Percentiles rank a stretch among this genome's conserved stretches.
Conservation (phyloP, 164 flowering plant species). For the Tinospora cordifolia region DNA sequence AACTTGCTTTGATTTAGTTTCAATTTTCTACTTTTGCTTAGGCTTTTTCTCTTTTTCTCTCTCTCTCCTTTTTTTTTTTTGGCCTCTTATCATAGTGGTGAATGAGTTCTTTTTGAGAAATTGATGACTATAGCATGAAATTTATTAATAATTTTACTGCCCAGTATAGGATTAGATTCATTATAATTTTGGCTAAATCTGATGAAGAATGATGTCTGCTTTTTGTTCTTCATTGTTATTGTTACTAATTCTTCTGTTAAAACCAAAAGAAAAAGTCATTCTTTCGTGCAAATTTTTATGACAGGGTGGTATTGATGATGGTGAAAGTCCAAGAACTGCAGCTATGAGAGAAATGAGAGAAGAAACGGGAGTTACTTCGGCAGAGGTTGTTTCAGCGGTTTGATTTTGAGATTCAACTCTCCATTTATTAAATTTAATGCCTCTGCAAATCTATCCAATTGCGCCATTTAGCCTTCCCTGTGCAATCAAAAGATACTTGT, state of each 20-base stretch:
- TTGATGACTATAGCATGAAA: neutral
- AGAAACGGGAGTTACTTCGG: conserved; percentile 83
- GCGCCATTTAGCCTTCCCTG: neutral
- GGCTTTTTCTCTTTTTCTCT: no score
- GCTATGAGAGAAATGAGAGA: conserved; percentile 80
- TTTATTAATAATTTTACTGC: no score
- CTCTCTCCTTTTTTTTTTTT: no score
- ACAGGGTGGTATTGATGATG: conserved; percentile 80
- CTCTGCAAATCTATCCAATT: neutral
- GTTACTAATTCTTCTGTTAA: neutral
- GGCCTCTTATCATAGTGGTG: no score
- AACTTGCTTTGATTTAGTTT: neutral
- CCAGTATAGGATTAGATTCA: no score
- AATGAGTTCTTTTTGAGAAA: neutral
- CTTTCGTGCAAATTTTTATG: neutral
- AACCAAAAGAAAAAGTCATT: no score
- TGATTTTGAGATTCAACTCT: conserved; percentile 2
- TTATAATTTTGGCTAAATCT: no score
- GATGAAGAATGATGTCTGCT: no score
- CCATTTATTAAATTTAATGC: neutral
- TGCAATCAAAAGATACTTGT: neutral
- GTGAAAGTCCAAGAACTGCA: conserved; percentile 68
- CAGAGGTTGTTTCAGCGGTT: conserved; percentile 71
- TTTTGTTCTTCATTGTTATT: neutral
- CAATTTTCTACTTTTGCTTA: neutral